Conservation (phyloP, 495 filamentous ascomycete species). For the Viridothelium virens region DNA sequence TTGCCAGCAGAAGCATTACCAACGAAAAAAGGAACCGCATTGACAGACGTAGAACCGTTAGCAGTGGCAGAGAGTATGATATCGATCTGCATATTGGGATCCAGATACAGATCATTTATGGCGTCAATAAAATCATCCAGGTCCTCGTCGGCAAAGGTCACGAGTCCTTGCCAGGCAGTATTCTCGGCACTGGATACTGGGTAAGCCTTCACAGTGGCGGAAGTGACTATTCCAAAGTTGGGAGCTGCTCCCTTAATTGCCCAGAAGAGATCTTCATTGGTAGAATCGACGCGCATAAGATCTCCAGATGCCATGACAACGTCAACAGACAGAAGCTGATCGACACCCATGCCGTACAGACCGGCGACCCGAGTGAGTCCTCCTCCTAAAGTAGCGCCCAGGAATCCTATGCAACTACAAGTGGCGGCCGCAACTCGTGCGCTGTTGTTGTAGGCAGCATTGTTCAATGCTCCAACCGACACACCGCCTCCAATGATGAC, state of each 20-base stretch:
- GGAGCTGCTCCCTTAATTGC: slow-evolving; percentile 38
- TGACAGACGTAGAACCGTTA: background rate
- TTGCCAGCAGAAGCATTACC: background rate
- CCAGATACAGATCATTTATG: slow-evolving; percentile 16
- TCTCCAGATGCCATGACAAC: slow-evolving; percentile 27
- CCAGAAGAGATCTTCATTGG: slow-evolving; percentile 35
- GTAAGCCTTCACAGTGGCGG: slow-evolving; percentile 14
- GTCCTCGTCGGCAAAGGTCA: slow-evolving; percentile 14
- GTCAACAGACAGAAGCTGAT: background rate
- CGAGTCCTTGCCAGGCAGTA: slow-evolving; percentile 6
- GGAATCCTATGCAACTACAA: slow-evolving; percentile 12
- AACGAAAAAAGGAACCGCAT: background rate
- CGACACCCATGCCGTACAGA: background rate
- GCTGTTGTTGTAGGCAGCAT: background rate
- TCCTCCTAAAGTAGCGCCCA: background rate
- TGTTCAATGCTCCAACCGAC: background rate
- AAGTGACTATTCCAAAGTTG: slow-evolving; percentile 43
- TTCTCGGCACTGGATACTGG: slow-evolving; percentile 8
- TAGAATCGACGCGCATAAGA: slow-evolving; percentile 25
- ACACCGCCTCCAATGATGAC: background rate
- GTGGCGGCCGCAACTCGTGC: background rate
- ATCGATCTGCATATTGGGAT: slow-evolving; percentile 16
- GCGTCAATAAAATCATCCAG: slow-evolving; percentile 10
- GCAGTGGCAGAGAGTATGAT: background rate
- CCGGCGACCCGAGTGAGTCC: background rate